Conservation (phyloP, 192 early-diverging fungal species). For the Irineochytrium annulatum region DNA sequence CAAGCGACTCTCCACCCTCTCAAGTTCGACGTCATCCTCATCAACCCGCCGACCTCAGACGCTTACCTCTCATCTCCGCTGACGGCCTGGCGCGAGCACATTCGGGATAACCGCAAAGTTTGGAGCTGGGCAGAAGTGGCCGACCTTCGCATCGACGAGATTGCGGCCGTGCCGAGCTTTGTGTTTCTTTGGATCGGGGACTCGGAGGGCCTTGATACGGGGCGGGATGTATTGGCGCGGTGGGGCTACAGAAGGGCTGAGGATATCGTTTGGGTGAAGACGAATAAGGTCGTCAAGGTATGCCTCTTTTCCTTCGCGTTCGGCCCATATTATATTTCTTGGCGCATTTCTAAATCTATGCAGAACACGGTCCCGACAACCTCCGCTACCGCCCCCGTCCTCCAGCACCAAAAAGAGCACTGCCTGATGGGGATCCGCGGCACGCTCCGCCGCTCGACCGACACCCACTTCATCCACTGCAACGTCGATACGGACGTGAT, state of each 20-base stretch:
- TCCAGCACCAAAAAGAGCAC: slow-evolving; percentile 61
- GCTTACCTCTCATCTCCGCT: neutral
- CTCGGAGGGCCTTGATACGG: slow-evolving; percentile 50
- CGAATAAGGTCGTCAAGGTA: slow-evolving; percentile 48
- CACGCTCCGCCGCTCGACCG: slow-evolving; percentile 58
- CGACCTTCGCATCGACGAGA: slow-evolving; percentile 46
- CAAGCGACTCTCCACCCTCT: too few species aligned
- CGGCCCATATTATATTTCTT: neutral
- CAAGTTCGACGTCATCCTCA: too few species aligned
- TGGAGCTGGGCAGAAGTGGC: slow-evolving; percentile 55
- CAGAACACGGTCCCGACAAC: neutral
- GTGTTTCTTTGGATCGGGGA: slow-evolving; percentile 62
- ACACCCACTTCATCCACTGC: slow-evolving; percentile 68
- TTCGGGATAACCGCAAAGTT: slow-evolving; percentile 13
- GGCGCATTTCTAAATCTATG: neutral
- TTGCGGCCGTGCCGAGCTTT: slow-evolving; percentile 58
- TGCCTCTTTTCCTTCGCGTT: neutral
- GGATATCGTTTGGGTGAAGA: slow-evolving; percentile 66
- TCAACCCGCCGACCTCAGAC: slow-evolving; percentile 4
- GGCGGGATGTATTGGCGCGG: slow-evolving; percentile 51
- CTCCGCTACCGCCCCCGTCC: slow-evolving; percentile 23
- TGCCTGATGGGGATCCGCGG: slow-evolving; percentile 66
- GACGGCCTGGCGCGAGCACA: slow-evolving; percentile 9
- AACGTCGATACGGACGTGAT: slow-evolving; percentile 69
- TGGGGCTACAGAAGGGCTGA: slow-evolving; percentile 68